Conservation (phyloP, 257 asterid genomes). For the Scutellaria minor region DNA sequence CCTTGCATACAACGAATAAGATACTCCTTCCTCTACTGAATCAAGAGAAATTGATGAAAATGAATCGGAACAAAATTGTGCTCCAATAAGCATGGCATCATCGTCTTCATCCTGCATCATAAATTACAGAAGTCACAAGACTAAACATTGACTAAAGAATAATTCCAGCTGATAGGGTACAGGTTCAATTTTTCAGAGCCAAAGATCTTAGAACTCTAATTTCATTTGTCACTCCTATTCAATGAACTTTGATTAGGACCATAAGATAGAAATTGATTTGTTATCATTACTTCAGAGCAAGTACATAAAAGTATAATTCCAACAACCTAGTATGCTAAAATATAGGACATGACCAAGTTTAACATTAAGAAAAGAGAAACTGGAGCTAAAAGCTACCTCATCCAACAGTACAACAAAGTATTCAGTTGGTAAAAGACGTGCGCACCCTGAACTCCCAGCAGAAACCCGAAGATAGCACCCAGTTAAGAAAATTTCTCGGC, state of each 20-base stretch:
- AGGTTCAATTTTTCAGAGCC: constrained; percentile 18
- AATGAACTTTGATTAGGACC: constrained; percentile 22
- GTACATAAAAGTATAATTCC: neutral
- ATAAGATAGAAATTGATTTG: constrained; percentile 18
- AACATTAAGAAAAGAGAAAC: constrained; percentile 12
- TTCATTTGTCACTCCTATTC: constrained; percentile 17
- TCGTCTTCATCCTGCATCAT: constrained; percentile 80
- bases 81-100: constrained; percentile 89
- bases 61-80: constrained; percentile 91
- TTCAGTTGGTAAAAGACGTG: constrained; percentile 93
- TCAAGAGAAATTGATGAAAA: constrained; percentile 75
- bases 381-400: constrained; percentile 57
- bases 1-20: constrained; percentile 84
- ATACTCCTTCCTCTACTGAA: constrained; percentile 51
- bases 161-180: neutral
- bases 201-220: neutral
- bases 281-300: constrained; percentile 16
- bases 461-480: constrained; percentile 90
- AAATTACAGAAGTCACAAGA: constrained; percentile 19
- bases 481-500: constrained; percentile 84
- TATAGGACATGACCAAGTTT: constrained; percentile 11
- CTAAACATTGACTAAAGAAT: constrained; percentile 12
- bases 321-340: constrained; percentile 7
- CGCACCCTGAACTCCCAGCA: constrained; percentile 49
- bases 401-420: constrained; percentile 79